Conservation (phyloP, 768 basidiomycete species). For the Mycena floridula region DNA sequence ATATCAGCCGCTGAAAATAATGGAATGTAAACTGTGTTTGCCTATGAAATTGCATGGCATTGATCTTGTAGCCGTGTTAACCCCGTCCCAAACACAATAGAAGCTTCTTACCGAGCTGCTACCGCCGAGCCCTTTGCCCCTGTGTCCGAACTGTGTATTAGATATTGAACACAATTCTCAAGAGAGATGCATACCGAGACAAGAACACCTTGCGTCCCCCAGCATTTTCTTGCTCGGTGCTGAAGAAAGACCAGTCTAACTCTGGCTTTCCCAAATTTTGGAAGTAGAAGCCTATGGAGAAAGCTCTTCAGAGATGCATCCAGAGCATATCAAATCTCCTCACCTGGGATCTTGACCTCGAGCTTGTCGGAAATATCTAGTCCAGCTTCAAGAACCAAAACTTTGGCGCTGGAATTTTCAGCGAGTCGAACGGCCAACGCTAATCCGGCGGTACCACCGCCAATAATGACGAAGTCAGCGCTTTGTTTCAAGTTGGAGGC, state of each 20-base stretch:
- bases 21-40: conserved; percentile 1
- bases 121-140: conserved; percentile 14
- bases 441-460: too few species aligned
- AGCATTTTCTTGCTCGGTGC: conserved; percentile 1
- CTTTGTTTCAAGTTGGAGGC: too few species aligned
- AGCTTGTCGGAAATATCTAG: not conserved
- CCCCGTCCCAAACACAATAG: not conserved
- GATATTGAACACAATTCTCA: not conserved
- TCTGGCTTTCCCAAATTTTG: conserved; percentile 5
- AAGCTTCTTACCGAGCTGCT: conserved; percentile 7
- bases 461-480: too few species aligned
- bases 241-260: conserved; percentile 5
- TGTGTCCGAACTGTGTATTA: not conserved
- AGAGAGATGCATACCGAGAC: not conserved
- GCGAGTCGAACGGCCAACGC: too few species aligned
- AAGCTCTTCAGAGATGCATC: not conserved
- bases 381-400: too few species aligned
- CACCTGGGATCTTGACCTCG: conserved; percentile 1
- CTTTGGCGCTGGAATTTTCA: too few species aligned
- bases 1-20: not conserved
- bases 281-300: conserved; percentile 1
- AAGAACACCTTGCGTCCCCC: not conserved
- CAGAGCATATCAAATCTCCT: not conserved
- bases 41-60: conserved; percentile 11
- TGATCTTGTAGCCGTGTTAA: conserved; percentile 6